Evolutionary conservation across 148 eudicot genomes (phyloP).

Genomic region (Diospyros lotus): DNA sequence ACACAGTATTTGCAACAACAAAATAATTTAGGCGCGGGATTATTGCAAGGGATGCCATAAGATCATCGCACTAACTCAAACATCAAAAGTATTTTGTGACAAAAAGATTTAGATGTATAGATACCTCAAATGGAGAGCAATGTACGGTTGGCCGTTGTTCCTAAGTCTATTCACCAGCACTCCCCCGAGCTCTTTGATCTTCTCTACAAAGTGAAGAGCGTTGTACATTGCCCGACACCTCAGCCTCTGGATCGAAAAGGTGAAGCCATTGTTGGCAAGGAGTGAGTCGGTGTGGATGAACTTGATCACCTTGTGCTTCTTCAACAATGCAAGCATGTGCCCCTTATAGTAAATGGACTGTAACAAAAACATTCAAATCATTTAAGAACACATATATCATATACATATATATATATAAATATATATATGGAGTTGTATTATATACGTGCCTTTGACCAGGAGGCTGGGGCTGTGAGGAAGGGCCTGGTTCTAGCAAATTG

Average conservation of each 20-base stretch:
- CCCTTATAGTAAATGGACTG: constrained; percentile 41
- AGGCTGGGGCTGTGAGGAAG: constrained; percentile 34
- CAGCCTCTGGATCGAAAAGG: constrained; percentile 36
- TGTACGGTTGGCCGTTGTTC: constrained; percentile 24
- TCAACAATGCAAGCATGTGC: constrained; percentile 15
- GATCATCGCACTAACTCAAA: too few species aligned
- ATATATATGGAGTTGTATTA: too few species aligned
- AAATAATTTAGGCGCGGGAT: too few species aligned
- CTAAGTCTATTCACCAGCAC: constrained; percentile 30
- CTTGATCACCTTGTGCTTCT: constrained; percentile 33
- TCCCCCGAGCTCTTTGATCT: constrained; percentile 37
- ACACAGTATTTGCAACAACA: too few species aligned
- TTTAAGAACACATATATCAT: too few species aligned
- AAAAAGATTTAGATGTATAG: too few species aligned
- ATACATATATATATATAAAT: too few species aligned
- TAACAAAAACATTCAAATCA: background rate
- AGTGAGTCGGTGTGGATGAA: constrained; percentile 47
- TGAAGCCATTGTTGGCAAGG: constrained; percentile 43
- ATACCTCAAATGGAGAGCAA: constrained; percentile 61
- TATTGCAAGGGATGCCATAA: too few species aligned
- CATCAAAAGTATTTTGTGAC: too few species aligned
- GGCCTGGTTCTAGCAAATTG: constrained; percentile 22
- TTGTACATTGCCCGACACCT: constrained; percentile 54
- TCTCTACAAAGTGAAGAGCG: constrained; percentile 37
- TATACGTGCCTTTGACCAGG: constrained; percentile 49